phyloP scores from a whole-genome alignment of 805 yeast species.

The Candida koratica region DNA sequence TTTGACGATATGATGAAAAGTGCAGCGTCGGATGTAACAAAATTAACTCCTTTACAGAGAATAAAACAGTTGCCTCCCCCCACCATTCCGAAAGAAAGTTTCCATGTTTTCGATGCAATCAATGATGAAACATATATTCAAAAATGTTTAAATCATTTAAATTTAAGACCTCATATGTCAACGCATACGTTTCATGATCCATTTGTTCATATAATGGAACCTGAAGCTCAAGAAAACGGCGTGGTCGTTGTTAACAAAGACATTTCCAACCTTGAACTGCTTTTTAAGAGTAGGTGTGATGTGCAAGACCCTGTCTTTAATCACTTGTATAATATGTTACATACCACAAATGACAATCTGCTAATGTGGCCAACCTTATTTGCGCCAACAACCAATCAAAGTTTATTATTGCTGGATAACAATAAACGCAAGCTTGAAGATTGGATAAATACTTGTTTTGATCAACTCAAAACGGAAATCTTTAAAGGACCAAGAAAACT shows the following conservation, averaged over 20 bases:
- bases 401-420: constrained; percentile 30
- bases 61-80: constrained; percentile 33
- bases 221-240: background rate
- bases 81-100: constrained; percentile 20
- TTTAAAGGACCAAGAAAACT: constrained; percentile 32
- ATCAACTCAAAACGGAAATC: constrained; percentile 26
- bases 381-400: constrained; percentile 32
- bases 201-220: background rate
- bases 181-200: background rate
- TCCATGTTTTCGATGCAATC: constrained; percentile 28
- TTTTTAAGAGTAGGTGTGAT: constrained; percentile 5
- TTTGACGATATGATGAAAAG: constrained; percentile 39
- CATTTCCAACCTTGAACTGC: background rate
- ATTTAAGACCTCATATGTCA: background rate
- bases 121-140: background rate
- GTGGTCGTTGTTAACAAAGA: background rate
- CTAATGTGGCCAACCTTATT: constrained; percentile 44
- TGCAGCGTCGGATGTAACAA: constrained; percentile 23
- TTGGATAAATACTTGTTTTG: constrained; percentile 44
- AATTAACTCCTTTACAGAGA: constrained; percentile 29
- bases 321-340: background rate
- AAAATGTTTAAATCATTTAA: background rate
- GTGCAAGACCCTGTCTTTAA: constrained; percentile 2
- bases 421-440: constrained; percentile 22
- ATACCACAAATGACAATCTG: background rate